Conservation (phyloP, 2,329 filamentous ascomycete genomes). For the Paecilomyces sp. region DNA sequence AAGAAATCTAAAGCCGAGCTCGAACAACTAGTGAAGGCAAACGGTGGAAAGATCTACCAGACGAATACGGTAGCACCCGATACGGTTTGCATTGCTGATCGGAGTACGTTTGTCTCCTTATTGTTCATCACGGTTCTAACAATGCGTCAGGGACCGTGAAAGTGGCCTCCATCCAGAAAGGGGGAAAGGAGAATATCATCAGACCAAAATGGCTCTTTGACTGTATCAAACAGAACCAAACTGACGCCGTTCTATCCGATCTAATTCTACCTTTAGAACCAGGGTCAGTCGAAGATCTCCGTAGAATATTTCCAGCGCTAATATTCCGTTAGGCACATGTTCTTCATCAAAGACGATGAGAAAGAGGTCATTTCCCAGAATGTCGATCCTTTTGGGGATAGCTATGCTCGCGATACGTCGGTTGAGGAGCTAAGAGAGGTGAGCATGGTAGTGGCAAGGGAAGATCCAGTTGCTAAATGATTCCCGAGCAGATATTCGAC, state of each 20-base stretch:
- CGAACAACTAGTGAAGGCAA: constrained; percentile 71
- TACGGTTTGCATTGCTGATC: constrained; percentile 72
- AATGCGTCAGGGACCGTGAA: constrained; percentile 54
- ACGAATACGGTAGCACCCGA: constrained; percentile 54
- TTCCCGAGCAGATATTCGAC: constrained; percentile 26
- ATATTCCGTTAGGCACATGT: constrained; percentile 58
- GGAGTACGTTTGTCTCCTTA: constrained; percentile 39
- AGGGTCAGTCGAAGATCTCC: constrained; percentile 20
- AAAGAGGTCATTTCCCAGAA: constrained; percentile 51
- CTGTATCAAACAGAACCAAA: constrained; percentile 58
- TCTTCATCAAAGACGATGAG: constrained; percentile 57
- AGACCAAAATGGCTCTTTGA: constrained; percentile 77
- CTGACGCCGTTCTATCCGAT: constrained; percentile 45
- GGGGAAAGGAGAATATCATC: constrained; percentile 63
- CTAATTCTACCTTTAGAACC: constrained; percentile 60
- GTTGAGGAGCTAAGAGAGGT: constrained; percentile 53
- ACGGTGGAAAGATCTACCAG: constrained; percentile 76
- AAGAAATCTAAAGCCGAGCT: constrained; percentile 74
- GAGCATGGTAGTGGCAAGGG: constrained; percentile 7
- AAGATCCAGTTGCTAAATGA: constrained; percentile 1
- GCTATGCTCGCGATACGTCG: constrained; percentile 65
- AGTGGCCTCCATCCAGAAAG: constrained; percentile 74
- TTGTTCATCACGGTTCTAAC: neutral
- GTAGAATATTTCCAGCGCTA: constrained; percentile 2
- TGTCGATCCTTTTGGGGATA: constrained; percentile 73